Conservation (phyloP, 2,329 filamentous ascomycete species). For the Sporothrix pseudoabietina region DNA sequence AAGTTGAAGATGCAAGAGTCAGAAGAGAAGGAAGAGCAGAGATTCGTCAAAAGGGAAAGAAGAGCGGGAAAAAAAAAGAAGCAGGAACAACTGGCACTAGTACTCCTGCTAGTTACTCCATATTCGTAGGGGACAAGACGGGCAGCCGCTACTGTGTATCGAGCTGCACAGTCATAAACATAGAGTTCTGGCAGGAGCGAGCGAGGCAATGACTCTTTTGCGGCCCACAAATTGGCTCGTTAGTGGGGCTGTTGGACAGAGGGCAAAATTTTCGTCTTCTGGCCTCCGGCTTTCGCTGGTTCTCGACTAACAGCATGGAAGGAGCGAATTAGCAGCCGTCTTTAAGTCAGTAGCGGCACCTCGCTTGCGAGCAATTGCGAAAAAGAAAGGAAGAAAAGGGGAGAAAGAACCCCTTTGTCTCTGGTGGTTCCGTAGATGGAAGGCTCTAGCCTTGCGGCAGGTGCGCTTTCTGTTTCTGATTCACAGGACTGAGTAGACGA, state of each 20-base stretch:
- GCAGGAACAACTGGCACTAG: constrained; percentile 7
- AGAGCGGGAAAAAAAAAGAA: constrained; percentile 14
- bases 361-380: neutral
- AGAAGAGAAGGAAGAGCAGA: constrained; percentile 4
- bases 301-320: constrained; percentile 3
- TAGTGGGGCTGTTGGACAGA: constrained; percentile 22
- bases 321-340: constrained; percentile 18
- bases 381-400: neutral
- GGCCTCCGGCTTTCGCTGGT: constrained; percentile 14
- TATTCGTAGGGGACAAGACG: neutral
- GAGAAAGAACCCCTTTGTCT: constrained; percentile 6
- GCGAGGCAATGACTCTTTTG: constrained; percentile 25
- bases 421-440: neutral
- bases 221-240: constrained; percentile 20
- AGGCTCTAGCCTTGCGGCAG: constrained; percentile 17
- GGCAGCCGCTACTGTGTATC: neutral
- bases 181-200: constrained; percentile 9
- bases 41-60: neutral
- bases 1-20: constrained; percentile 13
- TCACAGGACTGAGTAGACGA: neutral
- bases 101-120: neutral
- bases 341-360: neutral
- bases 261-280: constrained; percentile 20
- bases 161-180: neutral
- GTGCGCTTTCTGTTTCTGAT: constrained; percentile 19